Conservation (phyloP, 495 filamentous ascomycete genomes). For the Xylaria telfairii region DNA sequence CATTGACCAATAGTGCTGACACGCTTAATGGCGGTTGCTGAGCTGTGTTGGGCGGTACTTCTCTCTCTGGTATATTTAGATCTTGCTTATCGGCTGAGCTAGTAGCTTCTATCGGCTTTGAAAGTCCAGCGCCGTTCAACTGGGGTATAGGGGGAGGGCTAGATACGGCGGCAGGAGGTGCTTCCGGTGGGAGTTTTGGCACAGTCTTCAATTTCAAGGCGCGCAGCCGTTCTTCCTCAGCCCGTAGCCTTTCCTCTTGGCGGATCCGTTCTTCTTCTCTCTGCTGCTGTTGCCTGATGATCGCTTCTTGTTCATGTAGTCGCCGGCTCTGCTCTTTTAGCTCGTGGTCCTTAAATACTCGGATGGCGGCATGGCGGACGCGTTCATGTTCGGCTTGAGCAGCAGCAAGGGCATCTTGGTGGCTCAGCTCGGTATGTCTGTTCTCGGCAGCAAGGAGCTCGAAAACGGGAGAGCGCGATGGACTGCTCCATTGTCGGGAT, state of each 20-base stretch:
- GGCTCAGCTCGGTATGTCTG: conserved; percentile 54
- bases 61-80: not conserved
- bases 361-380: conserved; percentile 65
- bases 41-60: conserved; percentile 7
- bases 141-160: not conserved
- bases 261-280: conserved; percentile 61
- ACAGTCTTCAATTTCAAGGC: conserved; percentile 51
- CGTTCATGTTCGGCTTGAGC: conserved; percentile 68
- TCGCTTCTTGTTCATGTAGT: conserved; percentile 54
- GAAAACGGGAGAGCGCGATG: conserved; percentile 42
- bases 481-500: conserved; percentile 45
- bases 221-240: conserved; percentile 48
- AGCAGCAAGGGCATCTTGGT: conserved; percentile 66
- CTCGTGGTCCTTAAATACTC: conserved; percentile 51
- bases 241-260: conserved; percentile 47
- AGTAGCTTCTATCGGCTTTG: not conserved
- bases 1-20: conserved; percentile 24
- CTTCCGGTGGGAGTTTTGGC: conserved; percentile 45
- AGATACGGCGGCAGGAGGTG: not conserved
- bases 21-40: conserved; percentile 27
- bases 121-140: conserved; percentile 15
- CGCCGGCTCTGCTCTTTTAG: conserved; percentile 52
- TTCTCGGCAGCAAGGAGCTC: conserved; percentile 43
- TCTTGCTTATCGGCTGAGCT: not conserved
- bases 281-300: conserved; percentile 45